Conservation (phyloP, 345 rosid genomes). For the Dovyalis caffra region DNA sequence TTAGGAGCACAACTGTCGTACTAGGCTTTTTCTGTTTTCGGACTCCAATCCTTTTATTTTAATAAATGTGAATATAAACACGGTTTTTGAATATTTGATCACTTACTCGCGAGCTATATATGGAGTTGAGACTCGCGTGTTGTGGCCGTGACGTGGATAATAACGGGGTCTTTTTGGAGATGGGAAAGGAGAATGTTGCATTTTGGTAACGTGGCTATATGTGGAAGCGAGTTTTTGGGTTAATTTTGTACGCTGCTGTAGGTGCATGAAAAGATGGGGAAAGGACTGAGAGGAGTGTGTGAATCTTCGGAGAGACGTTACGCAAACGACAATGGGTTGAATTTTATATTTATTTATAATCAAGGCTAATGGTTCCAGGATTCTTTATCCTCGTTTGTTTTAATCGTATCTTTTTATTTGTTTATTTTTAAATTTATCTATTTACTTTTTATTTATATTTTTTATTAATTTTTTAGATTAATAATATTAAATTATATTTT, state of each 20-base stretch:
- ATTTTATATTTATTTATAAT: neutral
- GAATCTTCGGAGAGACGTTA: slow-evolving; percentile 60
- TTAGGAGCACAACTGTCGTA: slow-evolving; percentile 54
- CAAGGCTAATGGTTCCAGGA: too few relatives aligned
- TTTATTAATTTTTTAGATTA: too few relatives aligned
- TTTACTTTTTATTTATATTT: too few relatives aligned
- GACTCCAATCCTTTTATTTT: neutral
- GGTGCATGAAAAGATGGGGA: neutral
- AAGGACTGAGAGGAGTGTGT: too few relatives aligned
- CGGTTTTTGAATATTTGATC: slow-evolving; percentile 3
- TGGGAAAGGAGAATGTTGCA: neutral
- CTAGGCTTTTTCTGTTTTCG: slow-evolving; percentile 1
- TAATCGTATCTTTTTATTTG: too few relatives aligned
- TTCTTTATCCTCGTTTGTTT: too few relatives aligned
- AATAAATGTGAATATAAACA: slow-evolving; percentile 1
- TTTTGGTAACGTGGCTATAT: neutral
- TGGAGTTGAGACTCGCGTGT: slow-evolving; percentile 20
- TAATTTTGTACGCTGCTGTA: neutral
- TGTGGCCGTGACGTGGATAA: neutral
- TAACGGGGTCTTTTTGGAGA: slow-evolving; percentile 11
- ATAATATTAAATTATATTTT: too few relatives aligned
- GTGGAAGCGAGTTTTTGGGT: slow-evolving; percentile 26
- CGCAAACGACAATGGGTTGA: slow-evolving; percentile 30
- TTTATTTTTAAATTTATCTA: too few relatives aligned
- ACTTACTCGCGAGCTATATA: slow-evolving; percentile 23